phyloP scores from a whole-genome alignment of 208 protist genomes.

The Acanthamoeba healyi region DNA sequence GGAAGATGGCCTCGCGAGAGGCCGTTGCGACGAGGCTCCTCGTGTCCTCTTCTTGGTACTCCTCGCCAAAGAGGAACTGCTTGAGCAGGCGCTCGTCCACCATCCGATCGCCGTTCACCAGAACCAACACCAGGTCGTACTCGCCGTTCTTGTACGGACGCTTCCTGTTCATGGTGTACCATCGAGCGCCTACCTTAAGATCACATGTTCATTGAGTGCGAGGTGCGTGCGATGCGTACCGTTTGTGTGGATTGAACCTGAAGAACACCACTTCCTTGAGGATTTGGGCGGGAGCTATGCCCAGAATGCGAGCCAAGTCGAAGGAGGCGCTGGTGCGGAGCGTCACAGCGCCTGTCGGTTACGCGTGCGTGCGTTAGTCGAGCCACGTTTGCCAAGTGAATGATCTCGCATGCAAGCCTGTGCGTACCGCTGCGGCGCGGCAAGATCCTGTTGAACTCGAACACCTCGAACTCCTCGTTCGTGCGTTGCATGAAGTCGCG shows the following conservation, averaged over 20 bases:
- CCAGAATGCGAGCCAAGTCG: background rate
- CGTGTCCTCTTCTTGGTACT: background rate
- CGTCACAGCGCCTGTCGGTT: no score
- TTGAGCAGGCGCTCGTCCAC: background rate
- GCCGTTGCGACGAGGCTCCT: background rate
- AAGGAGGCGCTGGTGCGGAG: no score
- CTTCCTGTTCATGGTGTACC: background rate
- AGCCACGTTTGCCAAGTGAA: no score
- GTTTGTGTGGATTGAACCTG: background rate
- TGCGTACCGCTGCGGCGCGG: no score
- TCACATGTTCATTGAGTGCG: no score
- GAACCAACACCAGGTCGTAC: slow-evolving; percentile 6
- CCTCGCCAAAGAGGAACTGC: background rate
- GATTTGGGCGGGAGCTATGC: background rate
- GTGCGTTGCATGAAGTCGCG: background rate
- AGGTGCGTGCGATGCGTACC: background rate
- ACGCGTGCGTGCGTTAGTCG: no score
- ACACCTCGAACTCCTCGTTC: background rate
- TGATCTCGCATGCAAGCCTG: no score
- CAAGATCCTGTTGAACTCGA: background rate
- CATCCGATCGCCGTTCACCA: background rate
- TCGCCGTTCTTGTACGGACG: background rate
- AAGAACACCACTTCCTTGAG: slow-evolving; percentile 27
- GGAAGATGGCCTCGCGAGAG: background rate
- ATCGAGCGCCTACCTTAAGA: no score